Base-by-base conservation (phyloP, 306 rosid genomes). In the Spatholobus suberectus region DNA sequence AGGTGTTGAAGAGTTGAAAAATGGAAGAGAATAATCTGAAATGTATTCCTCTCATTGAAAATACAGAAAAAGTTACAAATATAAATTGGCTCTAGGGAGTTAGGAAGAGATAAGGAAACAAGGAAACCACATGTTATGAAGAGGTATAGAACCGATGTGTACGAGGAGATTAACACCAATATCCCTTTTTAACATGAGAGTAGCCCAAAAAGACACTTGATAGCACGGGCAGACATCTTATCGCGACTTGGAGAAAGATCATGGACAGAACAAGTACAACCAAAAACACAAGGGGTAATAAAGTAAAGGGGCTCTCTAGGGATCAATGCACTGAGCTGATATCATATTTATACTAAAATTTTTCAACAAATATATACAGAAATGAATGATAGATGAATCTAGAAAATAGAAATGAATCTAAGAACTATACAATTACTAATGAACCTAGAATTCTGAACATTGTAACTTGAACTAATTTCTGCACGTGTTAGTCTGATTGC, bases 401-500 rank as follows among this genome's bases (percentile, higher is more conserved):
- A 3, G 17, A 9, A 66, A 37, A 38, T 1, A 67, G 73, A 67
- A 37, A n/a, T n/a, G 10, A 38, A 37, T 37, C 46, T 37, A 35
- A 11, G 23, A 32, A 63, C 6, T 15, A 2, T 15, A 29, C 41
- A 27, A 32, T 13, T 29, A 32, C 40, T 63, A 15, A 7, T 32
- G 38, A 63, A 32, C 40, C 21, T 17, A 63, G 44, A 37, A 67
- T 37, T 38, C 27, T 65, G 14, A 37, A 38, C 17, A 37, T 20
- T 37, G 8, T 10, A 37, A 67, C 18, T 20, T 18, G 32, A 37
- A 66, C 27, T 3, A 5, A 59, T 59, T 59, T 59, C 37, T 59
- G 3, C 29, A 20, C 27, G 20, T 12, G 35, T 58, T 82, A 57
- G 73, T 71, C 24, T 46, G 18, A n/a, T 74, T 79, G 73, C 55